Evolutionary conservation across 768 basidiomycete genomes (phyloP).

Genomic region (Lactarius hengduanensis): DNA sequence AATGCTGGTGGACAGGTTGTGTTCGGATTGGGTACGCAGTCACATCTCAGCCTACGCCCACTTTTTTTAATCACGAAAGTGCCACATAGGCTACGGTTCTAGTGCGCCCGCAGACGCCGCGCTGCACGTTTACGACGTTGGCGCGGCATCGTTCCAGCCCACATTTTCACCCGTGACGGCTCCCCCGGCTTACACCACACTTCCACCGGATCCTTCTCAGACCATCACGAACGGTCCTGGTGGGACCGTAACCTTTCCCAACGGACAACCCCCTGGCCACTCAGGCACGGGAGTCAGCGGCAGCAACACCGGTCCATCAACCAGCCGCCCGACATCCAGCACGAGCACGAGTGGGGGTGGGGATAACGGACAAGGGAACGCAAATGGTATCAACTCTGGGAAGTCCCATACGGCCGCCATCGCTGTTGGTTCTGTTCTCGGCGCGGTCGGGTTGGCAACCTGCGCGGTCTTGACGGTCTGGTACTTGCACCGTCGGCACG

Average conservation of each 20-base stretch:
- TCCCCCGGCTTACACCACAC: slow-evolving; percentile 33
- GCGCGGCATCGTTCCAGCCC: slow-evolving; percentile 38
- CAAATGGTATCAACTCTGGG: not conserved
- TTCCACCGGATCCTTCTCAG: slow-evolving; percentile 31
- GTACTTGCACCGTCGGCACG: slow-evolving; percentile 43
- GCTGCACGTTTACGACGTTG: slow-evolving; percentile 52
- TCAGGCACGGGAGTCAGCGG: slow-evolving; percentile 17
- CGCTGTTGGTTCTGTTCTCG: slow-evolving; percentile 61
- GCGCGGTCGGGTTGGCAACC: slow-evolving; percentile 53
- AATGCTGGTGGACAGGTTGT: slow-evolving; percentile 59
- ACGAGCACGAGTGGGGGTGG: slow-evolving; percentile 17
- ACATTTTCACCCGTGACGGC: slow-evolving; percentile 40
- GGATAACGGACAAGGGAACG: slow-evolving; percentile 24
- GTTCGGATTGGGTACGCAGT: slow-evolving; percentile 71
- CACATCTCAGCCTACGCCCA: not conserved
- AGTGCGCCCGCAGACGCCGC: slow-evolving; percentile 52
- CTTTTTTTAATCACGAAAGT: not conserved
- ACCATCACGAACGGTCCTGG: slow-evolving; percentile 22
- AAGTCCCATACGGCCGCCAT: slow-evolving; percentile 43
- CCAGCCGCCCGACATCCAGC: slow-evolving; percentile 12
- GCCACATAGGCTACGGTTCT: slow-evolving; percentile 45
- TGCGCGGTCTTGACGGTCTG: slow-evolving; percentile 43
- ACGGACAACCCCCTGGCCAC: not conserved
- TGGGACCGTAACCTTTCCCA: slow-evolving; percentile 15
- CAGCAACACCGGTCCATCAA: slow-evolving; percentile 17